Base-by-base conservation (phyloP, 179 eudicot species). In the Silene coronaria region DNA sequence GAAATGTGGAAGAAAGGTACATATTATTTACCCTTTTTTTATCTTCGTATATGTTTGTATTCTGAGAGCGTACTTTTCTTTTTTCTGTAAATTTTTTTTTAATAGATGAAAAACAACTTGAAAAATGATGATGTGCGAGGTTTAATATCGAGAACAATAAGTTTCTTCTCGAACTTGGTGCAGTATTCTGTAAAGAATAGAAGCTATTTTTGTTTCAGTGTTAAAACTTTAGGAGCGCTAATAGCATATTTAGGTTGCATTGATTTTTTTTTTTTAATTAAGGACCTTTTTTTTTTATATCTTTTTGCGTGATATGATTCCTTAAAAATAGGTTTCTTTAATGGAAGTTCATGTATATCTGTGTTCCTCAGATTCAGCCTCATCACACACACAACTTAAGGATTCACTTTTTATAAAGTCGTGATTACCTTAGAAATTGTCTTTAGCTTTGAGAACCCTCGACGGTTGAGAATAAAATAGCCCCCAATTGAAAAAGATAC, bases 1-100 rank as follows among this genome's bases (percentile, higher is more conserved):
- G 77, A 84, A 74, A 84, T 83, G 85, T 27, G 91, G 97, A 38
- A 86, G 80, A 82, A 92, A 91, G 99, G 98, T 93, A 82, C 55
- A n/a, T 77, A 45, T 3, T 72, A 21, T 71, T n/a, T 76, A 53
- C 61, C 23, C 3, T 32, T 73, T 79, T 69, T 69, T 36, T 61
- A 74, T 66, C 63, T 62, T 78, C 58, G 58, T 79, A 36, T 34
- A 51, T 72, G 60, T 1, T 75, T 11, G 58, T n/a, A 23, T 57
- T 12, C 16, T 71, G 59, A 42, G 42, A 42, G 13, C 14, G 57
- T 6, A 24, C 1, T 70, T 42, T 60, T 69, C 2, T 28, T 16
- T 22, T 62, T 42, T 32, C 19, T 28, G 28, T n/a, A 30, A 30
- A 34, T 66, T 46, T 65, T 65, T 30, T 10, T 30, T 36, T 23